Base-by-base conservation (phyloP, 345 rosid species). In the Erucastrum elatum region DNA sequence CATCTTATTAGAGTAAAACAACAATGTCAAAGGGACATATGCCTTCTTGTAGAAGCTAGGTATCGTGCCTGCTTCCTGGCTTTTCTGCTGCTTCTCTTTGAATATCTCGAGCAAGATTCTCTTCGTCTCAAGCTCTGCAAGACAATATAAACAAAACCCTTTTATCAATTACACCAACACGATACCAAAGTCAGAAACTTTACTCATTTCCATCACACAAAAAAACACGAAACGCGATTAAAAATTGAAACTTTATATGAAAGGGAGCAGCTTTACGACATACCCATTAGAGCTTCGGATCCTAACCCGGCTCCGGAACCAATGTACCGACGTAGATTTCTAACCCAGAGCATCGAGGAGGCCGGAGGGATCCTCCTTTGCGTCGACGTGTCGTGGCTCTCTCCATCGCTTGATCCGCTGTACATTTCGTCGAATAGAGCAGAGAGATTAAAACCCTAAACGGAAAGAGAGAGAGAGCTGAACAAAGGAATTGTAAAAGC, bases 261-360 rank as follows among this genome's bases (percentile, higher is more conserved):
- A 49, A 49, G 56, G 12, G 17, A 49, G 7, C 56, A 49, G 5
- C 56, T 49, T 49, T 5, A 49, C 0, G 56, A 46, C 53, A 49
- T 49, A 49, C 56, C 56, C 56, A 49, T 49, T 5, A 49, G 56
- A 49, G 56, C 56, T 49, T 49, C 56, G 56, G 56, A 49, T 6
- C 99, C 98, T 56, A 95, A 94, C 1, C 99, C 97, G 15, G 96
- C 87, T 9, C 99, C 98, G 82, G 98, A 91, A 82, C 99, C 98
- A 71, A 95, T 91, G 64, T 78, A 95, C 12, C 96, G 90, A 6
- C 97, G 90, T 81, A 95, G 91, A 65, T 93, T 95, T 15, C 99
- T 88, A 39, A 89, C 99, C 98, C 99, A 95, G 30, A 79, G 90
- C 99, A 95, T 95, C 16, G 99, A 89, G 29, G 98, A 87, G n/a